Percentiles rank a stretch among this genome's conserved stretches.
phyloP scores from a whole-genome alignment of 176 grass and related monocot species.

The Panicum miliaceum region DNA sequence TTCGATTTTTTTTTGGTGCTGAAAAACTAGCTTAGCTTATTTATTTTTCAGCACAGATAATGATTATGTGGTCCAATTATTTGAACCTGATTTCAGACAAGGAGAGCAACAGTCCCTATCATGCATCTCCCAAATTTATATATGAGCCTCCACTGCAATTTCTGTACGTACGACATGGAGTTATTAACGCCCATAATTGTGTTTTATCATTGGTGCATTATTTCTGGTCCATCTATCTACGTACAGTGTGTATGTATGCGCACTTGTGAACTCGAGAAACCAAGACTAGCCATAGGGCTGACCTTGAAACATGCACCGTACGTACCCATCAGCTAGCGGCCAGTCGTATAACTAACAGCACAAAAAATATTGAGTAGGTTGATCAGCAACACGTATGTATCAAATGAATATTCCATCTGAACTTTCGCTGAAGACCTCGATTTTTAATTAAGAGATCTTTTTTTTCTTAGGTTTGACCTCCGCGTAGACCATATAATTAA shows the following conservation, averaged over 20 bases:
- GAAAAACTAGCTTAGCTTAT: neutral
- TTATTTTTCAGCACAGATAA: neutral
- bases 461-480: slow-evolving; percentile 33
- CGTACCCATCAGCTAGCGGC: neutral
- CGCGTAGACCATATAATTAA: slow-evolving; percentile 11
- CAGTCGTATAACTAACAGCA: neutral
- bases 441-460: neutral
- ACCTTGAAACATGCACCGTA: slow-evolving; percentile 33
- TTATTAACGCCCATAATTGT: neutral
- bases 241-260: slow-evolving; percentile 30
- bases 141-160: neutral
- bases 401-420: slow-evolving; percentile 26
- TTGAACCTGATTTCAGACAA: slow-evolving; percentile 16
- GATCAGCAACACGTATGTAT: neutral
- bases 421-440: slow-evolving; percentile 31
- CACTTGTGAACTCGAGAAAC: slow-evolving; percentile 50
- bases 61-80: neutral
- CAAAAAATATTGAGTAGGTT: slow-evolving; percentile 25
- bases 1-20: neutral
- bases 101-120: slow-evolving; percentile 16
- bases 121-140: neutral
- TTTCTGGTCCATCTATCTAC: neutral
- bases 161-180: neutral
- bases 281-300: slow-evolving; percentile 36
- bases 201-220: neutral